phyloP scores from a whole-genome alignment of 768 basidiomycete species.

The Hirschioporus abietinus region DNA sequence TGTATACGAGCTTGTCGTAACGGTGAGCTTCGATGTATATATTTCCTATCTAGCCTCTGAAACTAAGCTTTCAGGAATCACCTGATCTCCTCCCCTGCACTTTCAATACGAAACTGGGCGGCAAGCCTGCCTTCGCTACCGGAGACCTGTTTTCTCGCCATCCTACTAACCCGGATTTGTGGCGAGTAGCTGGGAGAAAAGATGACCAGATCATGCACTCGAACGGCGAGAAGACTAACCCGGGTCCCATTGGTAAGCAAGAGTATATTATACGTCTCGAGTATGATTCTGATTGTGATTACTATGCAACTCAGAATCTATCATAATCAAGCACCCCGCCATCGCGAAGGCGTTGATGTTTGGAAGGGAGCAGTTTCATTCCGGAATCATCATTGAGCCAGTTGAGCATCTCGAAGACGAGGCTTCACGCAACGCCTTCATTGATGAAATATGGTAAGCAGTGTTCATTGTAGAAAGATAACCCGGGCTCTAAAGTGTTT shows the following conservation, averaged over 20 bases:
- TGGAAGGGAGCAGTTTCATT: slow-evolving; percentile 13
- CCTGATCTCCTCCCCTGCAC: too few relatives aligned
- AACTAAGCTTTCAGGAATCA: too few relatives aligned
- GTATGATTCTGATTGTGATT: not conserved
- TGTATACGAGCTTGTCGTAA: not conserved
- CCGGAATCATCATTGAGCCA: slow-evolving; percentile 18
- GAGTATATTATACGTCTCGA: not conserved
- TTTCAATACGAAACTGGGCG: slow-evolving; percentile 2
- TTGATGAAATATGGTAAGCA: slow-evolving; percentile 4
- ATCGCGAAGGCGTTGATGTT: slow-evolving; percentile 15
- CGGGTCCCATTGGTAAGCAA: slow-evolving; percentile 9
- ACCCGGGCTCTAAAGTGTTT: not conserved
- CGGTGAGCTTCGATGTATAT: too few relatives aligned
- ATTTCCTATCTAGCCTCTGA: too few relatives aligned
- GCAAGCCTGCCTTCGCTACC: slow-evolving; percentile 1
- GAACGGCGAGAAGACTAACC: slow-evolving; percentile 12
- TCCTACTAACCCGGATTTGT: slow-evolving; percentile 9
- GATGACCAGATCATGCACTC: slow-evolving; percentile 19
- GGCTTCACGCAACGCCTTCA: not conserved
- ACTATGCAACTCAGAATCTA: slow-evolving; percentile 13
- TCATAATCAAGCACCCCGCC: slow-evolving; percentile 10
- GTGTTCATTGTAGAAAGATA: not conserved
- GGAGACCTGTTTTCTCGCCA: slow-evolving; percentile 6
- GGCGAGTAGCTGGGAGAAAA: slow-evolving; percentile 6
- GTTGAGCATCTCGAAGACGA: not conserved